phyloP scores from a whole-genome alignment of 495 filamentous ascomycete species.

The Xylaria flabelliformis region DNA sequence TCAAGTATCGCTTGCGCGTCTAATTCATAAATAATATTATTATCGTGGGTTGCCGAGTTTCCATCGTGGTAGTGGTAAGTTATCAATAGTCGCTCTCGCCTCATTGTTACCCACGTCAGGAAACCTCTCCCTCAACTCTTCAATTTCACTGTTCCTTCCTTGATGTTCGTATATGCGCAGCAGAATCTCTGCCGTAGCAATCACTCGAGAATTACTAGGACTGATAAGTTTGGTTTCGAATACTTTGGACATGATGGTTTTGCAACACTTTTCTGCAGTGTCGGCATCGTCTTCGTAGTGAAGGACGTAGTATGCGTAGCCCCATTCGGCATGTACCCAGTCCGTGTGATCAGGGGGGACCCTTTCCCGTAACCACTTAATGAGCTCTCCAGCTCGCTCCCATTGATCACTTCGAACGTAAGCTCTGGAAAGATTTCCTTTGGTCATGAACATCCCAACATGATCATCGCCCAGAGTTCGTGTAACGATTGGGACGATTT shows the following conservation, averaged over 20 bases:
- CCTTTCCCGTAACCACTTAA: conserved; percentile 28
- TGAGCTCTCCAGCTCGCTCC: conserved; percentile 30
- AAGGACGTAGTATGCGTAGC: conserved; percentile 23
- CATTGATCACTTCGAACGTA: conserved; percentile 36
- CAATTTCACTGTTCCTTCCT: conserved; percentile 23
- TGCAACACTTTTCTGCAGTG: conserved; percentile 22
- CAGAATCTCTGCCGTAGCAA: conserved; percentile 34
- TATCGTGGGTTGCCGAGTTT: not conserved
- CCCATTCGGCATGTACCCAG: conserved; percentile 23
- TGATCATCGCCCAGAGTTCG: conserved; percentile 39
- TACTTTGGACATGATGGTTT: conserved; percentile 18
- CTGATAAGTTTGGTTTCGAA: conserved; percentile 26
- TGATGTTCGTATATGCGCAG: conserved; percentile 33
- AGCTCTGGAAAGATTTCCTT: conserved; percentile 41
- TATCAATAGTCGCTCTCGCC: not conserved
- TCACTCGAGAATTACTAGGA: conserved; percentile 31
- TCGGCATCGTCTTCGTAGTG: conserved; percentile 19
- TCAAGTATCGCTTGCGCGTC: not conserved
- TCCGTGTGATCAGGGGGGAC: conserved; percentile 17
- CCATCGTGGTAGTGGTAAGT: conserved; percentile 22
- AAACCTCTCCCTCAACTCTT: conserved; percentile 26
- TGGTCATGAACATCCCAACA: conserved; percentile 43
- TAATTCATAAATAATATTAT: not conserved
- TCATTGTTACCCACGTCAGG: conserved; percentile 17
- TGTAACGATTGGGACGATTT: conserved; percentile 36